These are phyloP conservation scores for Ramaria sp. DNA, from an alignment of 768 basidiomycete species.

Conservation along the genomic window DNA sequence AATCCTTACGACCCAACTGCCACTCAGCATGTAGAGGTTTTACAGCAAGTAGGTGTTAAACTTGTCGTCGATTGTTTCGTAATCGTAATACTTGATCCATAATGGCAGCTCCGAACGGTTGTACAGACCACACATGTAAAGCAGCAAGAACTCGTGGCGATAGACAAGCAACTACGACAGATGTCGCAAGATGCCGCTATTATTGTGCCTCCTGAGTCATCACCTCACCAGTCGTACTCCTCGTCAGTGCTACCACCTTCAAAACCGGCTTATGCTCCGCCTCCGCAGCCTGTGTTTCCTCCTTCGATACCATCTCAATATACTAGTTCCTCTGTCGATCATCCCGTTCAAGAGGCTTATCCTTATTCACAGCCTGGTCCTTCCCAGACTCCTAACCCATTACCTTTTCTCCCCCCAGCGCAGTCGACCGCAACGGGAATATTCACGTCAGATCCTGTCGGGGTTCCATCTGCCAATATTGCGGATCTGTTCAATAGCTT, in stretches of 20 bases:
- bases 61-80: background rate
- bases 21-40: constrained; percentile 62
- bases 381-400: constrained; percentile 7
- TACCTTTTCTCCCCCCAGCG: constrained; percentile 16
- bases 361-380: constrained; percentile 6
- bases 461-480: constrained; percentile 34
- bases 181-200: background rate
- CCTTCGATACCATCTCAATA: constrained; percentile 11
- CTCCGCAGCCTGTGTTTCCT: constrained; percentile 22
- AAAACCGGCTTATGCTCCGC: constrained; percentile 20
- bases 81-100: background rate
- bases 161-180: constrained; percentile 56
- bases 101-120: constrained; percentile 49
- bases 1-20: constrained; percentile 65
- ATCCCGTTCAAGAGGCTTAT: background rate
- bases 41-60: constrained; percentile 58
- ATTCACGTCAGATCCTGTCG: constrained; percentile 21
- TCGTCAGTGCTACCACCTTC: constrained; percentile 6
- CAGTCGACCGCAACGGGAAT: constrained; percentile 17
- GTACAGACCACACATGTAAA: constrained; percentile 71
- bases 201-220: background rate
- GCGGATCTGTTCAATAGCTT: constrained; percentile 55
- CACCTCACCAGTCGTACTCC: constrained; percentile 6
- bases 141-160: constrained; percentile 68
- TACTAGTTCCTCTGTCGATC: background rate